Percentiles rank a stretch among this genome's conserved stretches.
phyloP scores from a whole-genome alignment of 1,284 basidiomycete genomes.

The Rhodotorula sp. region DNA sequence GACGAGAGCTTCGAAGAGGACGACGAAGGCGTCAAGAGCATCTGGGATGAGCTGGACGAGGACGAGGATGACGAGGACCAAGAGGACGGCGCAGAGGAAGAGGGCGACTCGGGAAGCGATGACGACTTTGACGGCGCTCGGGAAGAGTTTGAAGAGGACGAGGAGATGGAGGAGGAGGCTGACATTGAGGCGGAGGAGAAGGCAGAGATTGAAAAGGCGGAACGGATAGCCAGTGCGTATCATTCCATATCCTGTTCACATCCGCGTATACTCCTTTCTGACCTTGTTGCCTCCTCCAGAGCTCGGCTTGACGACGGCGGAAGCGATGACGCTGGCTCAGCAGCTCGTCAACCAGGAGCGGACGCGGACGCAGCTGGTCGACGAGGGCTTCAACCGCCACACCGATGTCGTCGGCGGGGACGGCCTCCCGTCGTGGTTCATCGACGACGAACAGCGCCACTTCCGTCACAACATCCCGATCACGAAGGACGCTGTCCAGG shows the following conservation, averaged over 20 bases:
- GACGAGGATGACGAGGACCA: slow-evolving; percentile 43
- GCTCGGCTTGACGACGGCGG: slow-evolving; percentile 81
- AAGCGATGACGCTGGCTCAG: slow-evolving; percentile 89
- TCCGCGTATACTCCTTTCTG: slow-evolving; percentile 1
- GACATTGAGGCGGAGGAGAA: slow-evolving; percentile 59
- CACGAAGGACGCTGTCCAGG: slow-evolving; percentile 90
- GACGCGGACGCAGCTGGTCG: slow-evolving; percentile 84
- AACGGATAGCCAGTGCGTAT: slow-evolving; percentile 67
- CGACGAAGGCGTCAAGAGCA: slow-evolving; percentile 43
- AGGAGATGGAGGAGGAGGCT: slow-evolving; percentile 72
- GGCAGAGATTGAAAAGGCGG: slow-evolving; percentile 57
- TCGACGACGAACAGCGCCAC: slow-evolving; percentile 91
- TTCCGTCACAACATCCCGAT: slow-evolving; percentile 95
- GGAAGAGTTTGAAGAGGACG: slow-evolving; percentile 60
- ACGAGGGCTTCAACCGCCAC: slow-evolving; percentile 94
- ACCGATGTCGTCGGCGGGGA: slow-evolving; percentile 71
- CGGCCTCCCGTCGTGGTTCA: slow-evolving; percentile 90
- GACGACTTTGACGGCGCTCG: slow-evolving; percentile 74
- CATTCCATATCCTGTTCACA: neutral
- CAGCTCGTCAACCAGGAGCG: slow-evolving; percentile 87
- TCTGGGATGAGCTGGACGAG: slow-evolving; percentile 43
- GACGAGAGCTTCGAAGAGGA: slow-evolving; percentile 40
- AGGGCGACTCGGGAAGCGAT: slow-evolving; percentile 53
- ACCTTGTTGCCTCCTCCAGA: slow-evolving; percentile 55
- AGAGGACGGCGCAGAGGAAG: slow-evolving; percentile 4